phyloP scores from a whole-genome alignment of 345 rosid genomes.

The Alliaria petiolata region DNA sequence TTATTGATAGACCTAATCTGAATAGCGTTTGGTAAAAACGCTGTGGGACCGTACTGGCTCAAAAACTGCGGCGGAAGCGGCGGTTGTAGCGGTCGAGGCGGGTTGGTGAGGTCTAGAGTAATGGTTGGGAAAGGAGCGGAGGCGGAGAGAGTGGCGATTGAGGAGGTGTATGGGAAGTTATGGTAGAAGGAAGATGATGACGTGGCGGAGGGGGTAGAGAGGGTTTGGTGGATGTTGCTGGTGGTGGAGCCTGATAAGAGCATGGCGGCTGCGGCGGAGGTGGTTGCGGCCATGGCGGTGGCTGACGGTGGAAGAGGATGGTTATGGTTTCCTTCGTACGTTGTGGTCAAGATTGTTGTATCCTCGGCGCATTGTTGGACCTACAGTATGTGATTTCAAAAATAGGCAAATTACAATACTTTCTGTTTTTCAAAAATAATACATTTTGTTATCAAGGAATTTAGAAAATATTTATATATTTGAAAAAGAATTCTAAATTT shows the following conservation, averaged over 20 bases:
- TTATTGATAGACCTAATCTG: slow-evolving; percentile 19
- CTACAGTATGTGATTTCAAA: slow-evolving; percentile 36
- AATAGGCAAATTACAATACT: too few relatives aligned
- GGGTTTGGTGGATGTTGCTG: slow-evolving; percentile 50
- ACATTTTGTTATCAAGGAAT: background rate
- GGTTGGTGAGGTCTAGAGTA: slow-evolving; percentile 79
- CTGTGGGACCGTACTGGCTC: slow-evolving; percentile 22
- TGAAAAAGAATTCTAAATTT: background rate
- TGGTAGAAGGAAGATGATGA: slow-evolving; percentile 35
- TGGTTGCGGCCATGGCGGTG: slow-evolving; percentile 79
- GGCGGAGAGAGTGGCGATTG: slow-evolving; percentile 77
- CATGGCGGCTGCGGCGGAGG: slow-evolving; percentile 90
- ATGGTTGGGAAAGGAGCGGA: slow-evolving; percentile 88
- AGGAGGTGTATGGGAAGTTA: slow-evolving; percentile 57
- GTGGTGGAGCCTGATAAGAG: slow-evolving; percentile 73
- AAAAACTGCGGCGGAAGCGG: slow-evolving; percentile 29
- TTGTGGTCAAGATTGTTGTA: slow-evolving; percentile 68
- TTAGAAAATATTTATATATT: background rate
- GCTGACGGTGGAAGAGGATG: slow-evolving; percentile 97
- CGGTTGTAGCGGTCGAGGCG: slow-evolving; percentile 39
- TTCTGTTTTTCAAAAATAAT: background rate
- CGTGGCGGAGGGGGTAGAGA: slow-evolving; percentile 26
- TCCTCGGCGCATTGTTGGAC: slow-evolving; percentile 94
- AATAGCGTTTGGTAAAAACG: slow-evolving; percentile 26
- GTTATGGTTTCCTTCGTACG: slow-evolving; percentile 93